These are phyloP conservation scores for Juncus effusus DNA, from an alignment of 176 grass and related monocot species.

Conservation along the genomic window DNA sequence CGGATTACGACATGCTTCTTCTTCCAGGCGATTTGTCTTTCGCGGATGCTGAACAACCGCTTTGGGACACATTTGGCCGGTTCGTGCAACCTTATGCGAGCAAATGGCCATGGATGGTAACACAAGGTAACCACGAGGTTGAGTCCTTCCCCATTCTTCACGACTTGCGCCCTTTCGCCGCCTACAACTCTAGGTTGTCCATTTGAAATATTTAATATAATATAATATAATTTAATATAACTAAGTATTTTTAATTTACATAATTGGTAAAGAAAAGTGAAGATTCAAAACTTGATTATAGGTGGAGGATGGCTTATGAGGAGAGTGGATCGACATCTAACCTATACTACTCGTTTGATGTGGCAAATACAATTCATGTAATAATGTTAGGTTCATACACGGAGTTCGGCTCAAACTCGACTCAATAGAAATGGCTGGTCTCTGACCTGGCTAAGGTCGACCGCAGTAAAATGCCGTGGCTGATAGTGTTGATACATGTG, in stretches of 20 bases:
- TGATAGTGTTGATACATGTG: conserved; percentile 61
- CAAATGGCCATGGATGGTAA: conserved; percentile 84
- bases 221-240: neutral
- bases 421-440: conserved; percentile 73
- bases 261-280: neutral
- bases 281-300: too few species aligned
- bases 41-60: conserved; percentile 68
- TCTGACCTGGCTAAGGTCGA: conserved; percentile 65
- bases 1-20: conserved; percentile 68
- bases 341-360: too few species aligned
- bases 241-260: conserved; percentile 5
- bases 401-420: conserved; percentile 38
- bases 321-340: too few species aligned
- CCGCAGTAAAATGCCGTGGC: conserved; percentile 55
- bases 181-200: conserved; percentile 44
- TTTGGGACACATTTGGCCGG: conserved; percentile 86
- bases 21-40: conserved; percentile 87
- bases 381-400: conserved; percentile 77
- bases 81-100: conserved; percentile 64
- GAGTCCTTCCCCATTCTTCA: conserved; percentile 43
- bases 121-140: conserved; percentile 84
- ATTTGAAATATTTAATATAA: neutral
- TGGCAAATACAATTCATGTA: conserved; percentile 58
- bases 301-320: too few species aligned
- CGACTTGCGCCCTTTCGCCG: conserved; percentile 38